These are phyloP conservation scores for Phallus indusiatus DNA, from an alignment of 768 basidiomycete genomes.

Conservation along the genomic window DNA sequence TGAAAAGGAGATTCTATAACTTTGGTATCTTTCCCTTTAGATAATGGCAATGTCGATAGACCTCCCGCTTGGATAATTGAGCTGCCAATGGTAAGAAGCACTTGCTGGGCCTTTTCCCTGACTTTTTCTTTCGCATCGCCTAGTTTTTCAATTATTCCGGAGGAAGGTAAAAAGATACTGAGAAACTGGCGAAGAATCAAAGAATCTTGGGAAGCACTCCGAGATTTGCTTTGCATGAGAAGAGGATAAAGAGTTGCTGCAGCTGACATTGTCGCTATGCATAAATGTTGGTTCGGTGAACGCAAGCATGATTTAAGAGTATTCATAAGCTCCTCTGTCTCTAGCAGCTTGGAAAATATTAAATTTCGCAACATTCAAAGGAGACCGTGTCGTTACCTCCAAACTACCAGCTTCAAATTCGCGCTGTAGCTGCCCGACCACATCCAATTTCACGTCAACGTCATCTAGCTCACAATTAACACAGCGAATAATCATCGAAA, in stretches of 20 bases:
- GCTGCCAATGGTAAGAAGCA: slow-evolving; percentile 65
- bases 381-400: slow-evolving; percentile 38
- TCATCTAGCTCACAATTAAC: slow-evolving; percentile 33
- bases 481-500: slow-evolving; percentile 7
- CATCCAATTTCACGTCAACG: slow-evolving; percentile 73
- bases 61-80: slow-evolving; percentile 55
- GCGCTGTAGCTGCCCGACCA: slow-evolving; percentile 64
- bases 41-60: slow-evolving; percentile 23
- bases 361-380: not conserved
- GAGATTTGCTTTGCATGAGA: slow-evolving; percentile 37
- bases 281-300: slow-evolving; percentile 73
- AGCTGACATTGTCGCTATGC: slow-evolving; percentile 64
- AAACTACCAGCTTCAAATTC: slow-evolving; percentile 55
- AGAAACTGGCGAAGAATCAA: slow-evolving; percentile 59
- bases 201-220: slow-evolving; percentile 40
- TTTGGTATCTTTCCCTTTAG: slow-evolving; percentile 33
- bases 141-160: slow-evolving; percentile 73
- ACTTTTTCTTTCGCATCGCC: slow-evolving; percentile 67
- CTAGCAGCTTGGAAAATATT: slow-evolving; percentile 45
- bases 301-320: slow-evolving; percentile 68
- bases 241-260: slow-evolving; percentile 59
- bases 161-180: slow-evolving; percentile 58
- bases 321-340: slow-evolving; percentile 60
- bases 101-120: slow-evolving; percentile 66
- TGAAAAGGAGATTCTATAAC: slow-evolving; percentile 57